Evolutionary conservation across 768 basidiomycete genomes (phyloP).

Genomic region (Filobasidium floriforme): DNA sequence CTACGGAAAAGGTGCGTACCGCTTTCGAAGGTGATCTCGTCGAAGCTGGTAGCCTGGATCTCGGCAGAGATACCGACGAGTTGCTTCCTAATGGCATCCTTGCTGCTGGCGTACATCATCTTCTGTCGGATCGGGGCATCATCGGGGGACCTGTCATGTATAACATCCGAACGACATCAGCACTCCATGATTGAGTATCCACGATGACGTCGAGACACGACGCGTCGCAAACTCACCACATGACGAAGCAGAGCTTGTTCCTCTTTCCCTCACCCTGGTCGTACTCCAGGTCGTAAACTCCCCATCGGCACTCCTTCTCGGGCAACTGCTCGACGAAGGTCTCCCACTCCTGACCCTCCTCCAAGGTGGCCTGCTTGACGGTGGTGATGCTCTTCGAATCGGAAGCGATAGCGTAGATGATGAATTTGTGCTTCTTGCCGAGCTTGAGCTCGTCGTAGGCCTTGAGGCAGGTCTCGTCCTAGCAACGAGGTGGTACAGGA

Average conservation of each 20-base stretch:
- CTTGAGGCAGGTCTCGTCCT: constrained; percentile 51
- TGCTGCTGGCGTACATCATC: constrained; percentile 88
- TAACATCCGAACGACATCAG: background rate
- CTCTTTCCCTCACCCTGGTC: constrained; percentile 66
- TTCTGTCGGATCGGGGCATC: constrained; percentile 75
- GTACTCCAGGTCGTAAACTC: constrained; percentile 86
- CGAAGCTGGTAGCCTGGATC: constrained; percentile 73
- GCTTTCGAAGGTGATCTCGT: constrained; percentile 63
- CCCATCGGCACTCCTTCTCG: constrained; percentile 69
- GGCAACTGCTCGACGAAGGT: constrained; percentile 69
- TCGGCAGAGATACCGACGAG: constrained; percentile 72
- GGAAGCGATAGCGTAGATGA: constrained; percentile 61
- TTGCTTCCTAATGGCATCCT: constrained; percentile 63
- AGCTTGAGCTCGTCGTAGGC: constrained; percentile 66
- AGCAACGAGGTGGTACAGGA: background rate
- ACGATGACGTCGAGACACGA: background rate
- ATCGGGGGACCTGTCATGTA: constrained; percentile 70
- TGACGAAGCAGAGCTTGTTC: constrained; percentile 75
- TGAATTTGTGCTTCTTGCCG: constrained; percentile 68
- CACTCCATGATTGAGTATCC: background rate
- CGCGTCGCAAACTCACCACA: constrained; percentile 59
- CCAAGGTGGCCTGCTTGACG: constrained; percentile 49
- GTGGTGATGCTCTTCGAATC: constrained; percentile 61
- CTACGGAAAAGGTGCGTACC: constrained; percentile 25
- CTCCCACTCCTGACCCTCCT: constrained; percentile 56